Evolutionary conservation across 2,329 filamentous ascomycete species (phyloP), one percentile per base, ranked within the genome.

Genomic region (Penicillium olsonii): DNA sequence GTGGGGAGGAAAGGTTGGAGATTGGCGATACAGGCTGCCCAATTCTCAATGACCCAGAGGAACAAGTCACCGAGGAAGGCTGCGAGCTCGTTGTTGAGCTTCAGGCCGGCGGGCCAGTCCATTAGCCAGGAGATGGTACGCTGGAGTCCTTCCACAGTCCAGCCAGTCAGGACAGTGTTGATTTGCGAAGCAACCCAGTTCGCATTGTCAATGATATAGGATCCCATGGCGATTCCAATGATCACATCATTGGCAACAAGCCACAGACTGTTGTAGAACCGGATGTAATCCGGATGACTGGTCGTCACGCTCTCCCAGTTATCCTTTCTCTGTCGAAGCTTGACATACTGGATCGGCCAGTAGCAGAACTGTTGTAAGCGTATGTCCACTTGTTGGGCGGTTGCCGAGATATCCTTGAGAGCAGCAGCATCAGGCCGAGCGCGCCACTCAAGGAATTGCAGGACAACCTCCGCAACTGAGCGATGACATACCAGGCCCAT

Each of bases 241-340:
- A 99, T 99, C 39, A 99, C 88, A 73, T 99, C 94, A 74, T 99
- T 99, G 24, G 92, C 92, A 18, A 99, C 94, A 8, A 99, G 87
- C 94, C 94, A 99, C 4, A 99, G 77, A 64, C 91, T 96, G 70
- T 99, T 99, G 75, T 97, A 99, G 72, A 99, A 99, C 14, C 94
- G 87, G 59, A 99, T 99, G 69, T 99, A 99, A 69, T 99, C 94
- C 0, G 92, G 90, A 69, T 99, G 92, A 62, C 87, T 96, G 40
- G 87, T 94, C 0, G 92, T 96, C 47, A 97, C 88, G 68, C 92
- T 97, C 50, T 91, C 89, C 92, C 94, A 97, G 61, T 95, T 90
- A 55, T 87, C 85, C 66, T 95, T 95, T 33, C 92, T 82, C 65
- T 89, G 85, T n/a, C 92, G 87, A 39, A 99, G 73, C 14, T 91